Evolutionary conservation across 1,284 basidiomycete genomes (phyloP).

Genomic region (Irpex sp.): DNA sequence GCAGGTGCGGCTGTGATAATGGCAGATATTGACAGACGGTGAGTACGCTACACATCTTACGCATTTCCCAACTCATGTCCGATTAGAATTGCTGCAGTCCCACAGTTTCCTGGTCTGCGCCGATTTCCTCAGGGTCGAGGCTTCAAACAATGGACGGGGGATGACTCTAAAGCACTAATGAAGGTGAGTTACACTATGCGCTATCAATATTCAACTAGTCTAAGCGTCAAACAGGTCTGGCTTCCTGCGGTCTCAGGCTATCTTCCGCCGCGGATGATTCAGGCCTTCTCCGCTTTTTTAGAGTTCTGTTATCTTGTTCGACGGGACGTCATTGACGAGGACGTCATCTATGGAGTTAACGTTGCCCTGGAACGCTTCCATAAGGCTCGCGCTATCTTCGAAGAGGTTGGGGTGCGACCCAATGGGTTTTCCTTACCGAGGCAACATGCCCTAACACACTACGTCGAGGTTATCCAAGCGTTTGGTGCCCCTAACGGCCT

Average conservation of each 20-base stretch:
- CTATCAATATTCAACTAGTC: too few species aligned
- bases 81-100: neutral
- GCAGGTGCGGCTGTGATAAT: neutral
- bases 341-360: neutral
- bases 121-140: conserved; percentile 17
- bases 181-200: conserved; percentile 8
- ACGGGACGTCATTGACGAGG: conserved; percentile 3
- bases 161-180: conserved; percentile 21
- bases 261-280: conserved; percentile 19
- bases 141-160: conserved; percentile 21
- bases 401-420: neutral
- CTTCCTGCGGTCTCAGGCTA: conserved; percentile 19
- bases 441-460: conserved; percentile 19
- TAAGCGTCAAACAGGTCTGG: conserved; percentile 14
- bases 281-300: conserved; percentile 14
- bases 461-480: conserved; percentile 6
- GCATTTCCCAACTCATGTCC: too few species aligned
- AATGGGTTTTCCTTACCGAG: conserved; percentile 13
- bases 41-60: too few species aligned
- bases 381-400: neutral
- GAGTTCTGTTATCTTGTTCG: conserved; percentile 17
- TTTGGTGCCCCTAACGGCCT: conserved; percentile 16
- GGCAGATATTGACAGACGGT: neutral
- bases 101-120: conserved; percentile 10
- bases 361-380: neutral